Evolutionary conservation across 305 asterid species (phyloP), one percentile per base, ranked within the genome.

Genomic region (Plantago lanceolata): DNA sequence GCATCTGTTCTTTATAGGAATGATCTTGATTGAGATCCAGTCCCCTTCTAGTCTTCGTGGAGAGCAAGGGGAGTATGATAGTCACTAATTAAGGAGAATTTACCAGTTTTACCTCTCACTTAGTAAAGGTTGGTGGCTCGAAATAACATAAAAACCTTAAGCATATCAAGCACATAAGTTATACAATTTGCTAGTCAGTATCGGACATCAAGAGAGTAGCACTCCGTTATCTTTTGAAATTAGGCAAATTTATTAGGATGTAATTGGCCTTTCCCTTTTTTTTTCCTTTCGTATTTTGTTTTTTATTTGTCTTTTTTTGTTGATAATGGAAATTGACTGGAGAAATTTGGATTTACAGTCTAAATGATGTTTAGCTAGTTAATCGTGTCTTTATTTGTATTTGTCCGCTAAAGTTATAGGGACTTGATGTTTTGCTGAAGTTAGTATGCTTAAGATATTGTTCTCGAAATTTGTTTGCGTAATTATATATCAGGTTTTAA

Each of bases 101-200:
- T 1, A 24, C 28, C 28, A 24, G 28, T 24, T 24, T 24, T 33
- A 33, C 40, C 40, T 33, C 40, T 33, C 40, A 33, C 1, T 33
- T 7, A 33, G 9, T 11, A 33, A 6, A 33, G 8, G 40, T 33
- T 33, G 9, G 11, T 33, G 40, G 9, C 40, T 33, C 9, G 9
- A 8, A 33, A 33, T 5, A 33, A 1, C 8, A 33, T 1, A 5
- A 33, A 5, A 33, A 33, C 11, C 40, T n/a, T 9, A 53, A 53
- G 18, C 58, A 53, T 53, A 33, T 33, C 40, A 5, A 33, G 40
- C 37, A 53, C 58, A 53, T 13, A 53, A 50, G 58, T 53, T 21
- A 20, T 18, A 53, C 35, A 53, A 24, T 53, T 8, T 53, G 58
- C 35, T 53, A 53, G 58, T 53, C 29, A 21, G 21, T 53, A 13